Conservation (phyloP, 2,329 filamentous ascomycete genomes). For the Hypoxylon rubiginosum region DNA sequence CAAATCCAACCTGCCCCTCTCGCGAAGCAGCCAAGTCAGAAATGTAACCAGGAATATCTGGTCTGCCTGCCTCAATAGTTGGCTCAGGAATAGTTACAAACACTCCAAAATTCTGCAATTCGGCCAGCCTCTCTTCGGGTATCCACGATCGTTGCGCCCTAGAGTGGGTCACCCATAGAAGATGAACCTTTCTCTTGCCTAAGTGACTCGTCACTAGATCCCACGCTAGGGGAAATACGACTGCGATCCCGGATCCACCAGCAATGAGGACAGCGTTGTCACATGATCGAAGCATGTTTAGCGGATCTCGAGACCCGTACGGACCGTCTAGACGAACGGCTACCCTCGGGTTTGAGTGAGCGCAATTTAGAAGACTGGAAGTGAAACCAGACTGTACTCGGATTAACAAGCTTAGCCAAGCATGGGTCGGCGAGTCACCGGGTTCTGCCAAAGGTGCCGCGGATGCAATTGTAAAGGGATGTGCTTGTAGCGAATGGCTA, state of each 20-base stretch:
- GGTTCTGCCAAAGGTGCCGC: constrained; percentile 58
- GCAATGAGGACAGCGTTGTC: constrained; percentile 69
- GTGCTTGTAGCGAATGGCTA: constrained; percentile 69
- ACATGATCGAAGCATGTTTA: constrained; percentile 64
- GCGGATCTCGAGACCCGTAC: constrained; percentile 70
- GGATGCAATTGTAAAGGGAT: constrained; percentile 77
- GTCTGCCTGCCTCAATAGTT: constrained; percentile 66
- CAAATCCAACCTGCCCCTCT: constrained; percentile 47
- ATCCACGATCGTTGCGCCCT: constrained; percentile 68
- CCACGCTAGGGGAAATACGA: constrained; percentile 72
- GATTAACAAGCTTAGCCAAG: constrained; percentile 70
- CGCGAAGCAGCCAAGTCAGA: constrained; percentile 52
- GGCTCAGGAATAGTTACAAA: constrained; percentile 67
- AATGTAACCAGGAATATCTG: constrained; percentile 63
- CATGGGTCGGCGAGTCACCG: constrained; percentile 54
- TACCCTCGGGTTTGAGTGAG: constrained; percentile 59
- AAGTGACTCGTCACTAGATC: constrained; percentile 55
- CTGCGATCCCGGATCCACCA: constrained; percentile 75
- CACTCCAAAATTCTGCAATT: constrained; percentile 63
- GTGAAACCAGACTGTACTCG: constrained; percentile 73
- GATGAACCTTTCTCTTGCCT: constrained; percentile 56
- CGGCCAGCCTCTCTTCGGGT: constrained; percentile 61
- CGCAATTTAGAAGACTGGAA: constrained; percentile 65
- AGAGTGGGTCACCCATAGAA: constrained; percentile 72
- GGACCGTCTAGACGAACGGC: constrained; percentile 72